Evolutionary conservation across 2,329 filamentous ascomycete species (phyloP), one percentile per base, ranked within the genome.

Genomic region (Colletotrichum acutatum): DNA sequence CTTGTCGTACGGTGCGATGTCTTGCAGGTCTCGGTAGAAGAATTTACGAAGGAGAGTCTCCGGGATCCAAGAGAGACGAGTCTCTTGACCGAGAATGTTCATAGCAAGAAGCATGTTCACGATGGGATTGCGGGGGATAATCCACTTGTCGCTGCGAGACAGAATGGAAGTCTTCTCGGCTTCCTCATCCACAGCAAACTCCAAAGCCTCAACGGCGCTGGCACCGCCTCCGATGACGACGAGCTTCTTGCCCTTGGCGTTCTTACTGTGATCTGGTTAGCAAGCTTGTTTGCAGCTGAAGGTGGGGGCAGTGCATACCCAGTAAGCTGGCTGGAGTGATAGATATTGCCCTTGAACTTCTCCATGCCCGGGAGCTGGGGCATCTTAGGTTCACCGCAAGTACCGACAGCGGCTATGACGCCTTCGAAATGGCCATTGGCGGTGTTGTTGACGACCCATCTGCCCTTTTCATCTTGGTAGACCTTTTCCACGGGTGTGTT

Each of bases 141-240:
- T 94, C 94, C 94, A 96, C 80, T 96, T 97, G 77, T 96, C 94
- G 16, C 91, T 93, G 26, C 94, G 88, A 0, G 94, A 90, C 11
- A 97, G 87, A 34, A 97, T 91, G 69, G 91, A 91, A 0, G 92
- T 91, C 77, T 94, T 90, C 8, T 85, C 84, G 0, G 94, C 94
- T 4, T 90, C 87, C 54, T 90, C 88, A 14, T 89, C 84, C 12
- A 91, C 89, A 1, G 93, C 93, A 76, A 94, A 97, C 78, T 97
- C 94, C 30, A 97, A 86, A 0, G 93, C 94, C 80, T 97, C 94
- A 5, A 97, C 92, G 3, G 94, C 94, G 66, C 91, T 94, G 16
- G 94, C 94, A 1, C 94, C 94, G 7, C 94, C 93, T 4, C 94
- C 94, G 69, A 97, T 90, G 61, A 97, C 88, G 62, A 92, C 87